Percentiles rank a stretch among this genome's conserved stretches.
Evolutionary conservation across 2,329 filamentous ascomycete species (phyloP).

Genomic region (Colletotrichum cereale): DNA sequence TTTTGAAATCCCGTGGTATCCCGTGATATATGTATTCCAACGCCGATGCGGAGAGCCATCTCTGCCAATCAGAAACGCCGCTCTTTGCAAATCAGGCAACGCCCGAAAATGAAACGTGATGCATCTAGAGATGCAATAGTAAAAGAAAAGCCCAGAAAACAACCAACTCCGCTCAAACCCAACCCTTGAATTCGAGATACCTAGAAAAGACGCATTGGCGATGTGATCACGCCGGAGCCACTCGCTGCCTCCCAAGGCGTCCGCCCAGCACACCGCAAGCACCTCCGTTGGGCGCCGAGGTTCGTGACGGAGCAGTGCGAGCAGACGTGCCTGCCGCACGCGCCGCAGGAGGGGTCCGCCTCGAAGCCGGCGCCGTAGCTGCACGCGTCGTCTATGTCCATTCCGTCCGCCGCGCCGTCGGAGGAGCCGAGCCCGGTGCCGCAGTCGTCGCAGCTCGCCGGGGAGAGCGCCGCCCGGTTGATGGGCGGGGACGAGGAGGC

Average conservation of each 20-base stretch:
- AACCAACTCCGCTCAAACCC: background rate
- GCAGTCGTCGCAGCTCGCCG: conserved; percentile 67
- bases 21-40: background rate
- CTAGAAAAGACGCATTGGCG: conserved; percentile 10
- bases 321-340: conserved; percentile 69
- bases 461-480: conserved; percentile 70
- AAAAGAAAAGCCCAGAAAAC: background rate
- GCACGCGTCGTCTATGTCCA: conserved; percentile 53
- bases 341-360: conserved; percentile 56
- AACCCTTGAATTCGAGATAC: background rate
- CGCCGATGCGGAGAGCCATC: background rate
- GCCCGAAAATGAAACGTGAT: background rate
- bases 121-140: background rate
- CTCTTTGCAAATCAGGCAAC: conserved; percentile 41
- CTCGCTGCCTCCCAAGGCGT: conserved; percentile 43
- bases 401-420: conserved; percentile 45
- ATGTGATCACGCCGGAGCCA: conserved; percentile 41
- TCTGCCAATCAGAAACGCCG: background rate
- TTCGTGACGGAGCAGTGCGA: conserved; percentile 71
- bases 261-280: conserved; percentile 63
- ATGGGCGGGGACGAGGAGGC: conserved; percentile 51
- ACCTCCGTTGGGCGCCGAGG: conserved; percentile 65
- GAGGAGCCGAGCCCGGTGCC: conserved; percentile 49
- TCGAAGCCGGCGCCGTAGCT: conserved; percentile 42
- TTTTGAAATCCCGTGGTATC: conserved; percentile 11